These are phyloP conservation scores for Sporisorium reilianum DNA, from an alignment of 1,284 basidiomycete species.

Conservation along the genomic window DNA sequence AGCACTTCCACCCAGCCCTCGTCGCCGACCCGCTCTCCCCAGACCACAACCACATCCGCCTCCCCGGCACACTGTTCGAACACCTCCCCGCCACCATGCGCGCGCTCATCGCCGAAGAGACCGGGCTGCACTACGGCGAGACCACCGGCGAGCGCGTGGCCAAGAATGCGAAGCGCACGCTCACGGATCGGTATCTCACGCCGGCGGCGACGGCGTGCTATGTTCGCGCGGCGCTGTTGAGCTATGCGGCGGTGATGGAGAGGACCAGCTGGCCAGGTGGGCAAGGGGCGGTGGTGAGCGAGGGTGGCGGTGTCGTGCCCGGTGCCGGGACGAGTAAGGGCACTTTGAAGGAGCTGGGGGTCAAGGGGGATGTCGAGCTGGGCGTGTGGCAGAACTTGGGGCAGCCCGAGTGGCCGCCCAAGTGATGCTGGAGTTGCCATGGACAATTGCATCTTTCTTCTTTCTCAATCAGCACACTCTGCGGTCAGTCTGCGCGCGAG, in stretches of 20 bases:
- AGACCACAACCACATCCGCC: constrained; percentile 31
- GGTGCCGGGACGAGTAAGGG: constrained; percentile 51
- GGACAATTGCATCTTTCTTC: constrained; percentile 4
- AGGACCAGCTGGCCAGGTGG: constrained; percentile 21
- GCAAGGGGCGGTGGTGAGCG: constrained; percentile 12
- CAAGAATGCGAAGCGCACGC: constrained; percentile 31
- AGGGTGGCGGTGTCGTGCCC: constrained; percentile 37
- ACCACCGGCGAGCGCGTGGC: constrained; percentile 26
- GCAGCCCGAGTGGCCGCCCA: constrained; percentile 53
- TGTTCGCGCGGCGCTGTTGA: constrained; percentile 43
- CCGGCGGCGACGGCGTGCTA: constrained; percentile 52
- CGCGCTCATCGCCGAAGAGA: constrained; percentile 18
- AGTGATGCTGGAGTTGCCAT: constrained; percentile 5
- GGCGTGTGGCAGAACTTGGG: constrained; percentile 52
- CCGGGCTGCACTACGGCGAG: not conserved
- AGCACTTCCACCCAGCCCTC: constrained; percentile 60
- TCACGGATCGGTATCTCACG: constrained; percentile 51
- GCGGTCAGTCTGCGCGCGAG: too few species aligned
- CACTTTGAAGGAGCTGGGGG: constrained; percentile 33
- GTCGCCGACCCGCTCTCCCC: constrained; percentile 9
- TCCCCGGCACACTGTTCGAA: constrained; percentile 25
- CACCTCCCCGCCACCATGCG: constrained; percentile 19
- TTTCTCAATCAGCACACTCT: not conserved
- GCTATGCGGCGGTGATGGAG: constrained; percentile 25
- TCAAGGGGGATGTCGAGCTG: constrained; percentile 54